Evolutionary conservation across 2,329 filamentous ascomycete genomes (phyloP).

Genomic region (Gaeumannomyces tritici): DNA sequence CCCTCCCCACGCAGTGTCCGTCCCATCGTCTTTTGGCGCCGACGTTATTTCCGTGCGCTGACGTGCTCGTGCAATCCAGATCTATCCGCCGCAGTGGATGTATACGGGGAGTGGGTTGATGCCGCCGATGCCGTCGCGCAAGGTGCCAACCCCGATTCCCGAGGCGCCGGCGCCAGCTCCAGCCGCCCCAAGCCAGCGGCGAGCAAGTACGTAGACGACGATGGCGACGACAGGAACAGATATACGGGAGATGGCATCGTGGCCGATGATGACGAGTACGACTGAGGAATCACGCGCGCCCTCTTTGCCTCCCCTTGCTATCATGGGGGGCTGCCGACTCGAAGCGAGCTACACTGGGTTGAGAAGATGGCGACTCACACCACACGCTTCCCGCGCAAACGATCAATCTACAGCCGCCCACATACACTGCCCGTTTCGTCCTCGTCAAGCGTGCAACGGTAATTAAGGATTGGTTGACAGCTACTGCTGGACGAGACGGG

Average conservation of each 20-base stretch:
- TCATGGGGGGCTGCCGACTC: background rate
- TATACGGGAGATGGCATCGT: constrained; percentile 45
- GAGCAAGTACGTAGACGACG: constrained; percentile 24
- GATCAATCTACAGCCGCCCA: background rate
- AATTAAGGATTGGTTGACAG: background rate
- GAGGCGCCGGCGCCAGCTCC: background rate
- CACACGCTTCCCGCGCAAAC: background rate
- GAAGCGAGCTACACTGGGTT: background rate
- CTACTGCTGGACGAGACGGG: background rate
- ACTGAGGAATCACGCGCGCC: constrained; percentile 25
- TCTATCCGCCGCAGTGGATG: constrained; percentile 83
- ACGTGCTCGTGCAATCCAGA: constrained; percentile 38
- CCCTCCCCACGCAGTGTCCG: background rate
- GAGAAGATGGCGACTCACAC: background rate
- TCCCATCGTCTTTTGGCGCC: background rate
- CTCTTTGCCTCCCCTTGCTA: background rate
- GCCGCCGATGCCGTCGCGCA: constrained; percentile 50
- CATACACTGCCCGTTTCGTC: background rate
- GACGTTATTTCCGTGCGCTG: background rate
- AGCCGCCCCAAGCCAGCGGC: constrained; percentile 2
- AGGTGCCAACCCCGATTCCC: constrained; percentile 5
- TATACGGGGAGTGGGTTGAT: constrained; percentile 98
- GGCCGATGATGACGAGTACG: constrained; percentile 38
- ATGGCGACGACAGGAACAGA: constrained; percentile 36
- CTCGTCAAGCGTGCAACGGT: background rate